Evolutionary conservation across 78 protist species (phyloP), one percentile per base, ranked within the genome.

Genomic region (Dictyostelium brefeldianum): DNA sequence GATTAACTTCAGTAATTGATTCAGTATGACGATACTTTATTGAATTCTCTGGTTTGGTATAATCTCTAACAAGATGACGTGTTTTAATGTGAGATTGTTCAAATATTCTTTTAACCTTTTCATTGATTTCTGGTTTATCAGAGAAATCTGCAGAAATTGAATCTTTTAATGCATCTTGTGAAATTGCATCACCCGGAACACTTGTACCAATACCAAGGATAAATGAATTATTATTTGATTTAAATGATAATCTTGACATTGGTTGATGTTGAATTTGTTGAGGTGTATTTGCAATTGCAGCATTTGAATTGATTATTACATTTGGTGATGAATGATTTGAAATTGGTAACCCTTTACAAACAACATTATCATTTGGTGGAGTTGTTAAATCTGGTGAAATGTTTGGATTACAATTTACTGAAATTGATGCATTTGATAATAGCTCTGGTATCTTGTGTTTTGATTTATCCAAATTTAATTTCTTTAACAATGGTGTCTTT

Each of bases 51-150:
- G 41, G 74, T n/a, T 50, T 18, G 14, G 64, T 31, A 51, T 75
- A 77, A 43, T 83, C 78, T 53, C 91, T 50, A 43, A 53, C 36
- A 11, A 83, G 51, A 62, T 83, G 56, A 54, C 91, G 67, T 6
- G 91, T 83, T 27, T 83, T 73, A n/a, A 83, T 83, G 8, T 83
- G 69, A 3, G 91, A 83, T 73, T 69, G 81, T 29, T 71, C 81
- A 54, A 83, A 83, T 27, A 83, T 83, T 78, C 59, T 83, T 22
- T 11, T n/a, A 0, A 83, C 91, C 14, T 71, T 83, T 25, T 83
- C 82, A n/a, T 69, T n/a, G 5, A 43, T 43, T 25, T 53, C 70
- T 3, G 91, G 81, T 8, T 69, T 64, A 5, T 71, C 54, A 29
- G 91, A 83, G 56, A 73, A 83, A 57, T 83, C 91, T 18, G 71